Conservation (phyloP, 257 asterid species). For the Fraxinus americana region DNA sequence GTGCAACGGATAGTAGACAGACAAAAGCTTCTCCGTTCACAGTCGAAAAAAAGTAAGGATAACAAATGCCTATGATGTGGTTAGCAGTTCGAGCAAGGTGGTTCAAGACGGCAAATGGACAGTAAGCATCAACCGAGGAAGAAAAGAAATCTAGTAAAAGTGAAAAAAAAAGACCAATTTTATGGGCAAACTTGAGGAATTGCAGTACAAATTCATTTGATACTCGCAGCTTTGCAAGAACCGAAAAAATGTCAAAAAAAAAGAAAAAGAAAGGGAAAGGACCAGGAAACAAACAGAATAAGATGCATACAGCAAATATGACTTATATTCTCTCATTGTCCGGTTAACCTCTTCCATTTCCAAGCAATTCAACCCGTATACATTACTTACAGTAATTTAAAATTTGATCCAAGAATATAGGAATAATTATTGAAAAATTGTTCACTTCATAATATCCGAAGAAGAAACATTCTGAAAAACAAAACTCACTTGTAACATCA, state of each 20-base stretch:
- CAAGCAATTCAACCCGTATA: conserved; percentile 33
- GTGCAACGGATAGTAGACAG: neutral
- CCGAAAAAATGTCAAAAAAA: neutral
- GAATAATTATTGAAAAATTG: conserved; percentile 23
- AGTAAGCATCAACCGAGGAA: neutral
- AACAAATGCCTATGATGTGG: neutral
- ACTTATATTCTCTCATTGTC: conserved; percentile 34
- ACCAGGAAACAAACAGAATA: conserved; percentile 23
- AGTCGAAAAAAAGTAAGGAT: neutral
- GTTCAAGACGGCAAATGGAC: neutral
- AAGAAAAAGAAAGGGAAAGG: neutral
- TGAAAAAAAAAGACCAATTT: neutral
- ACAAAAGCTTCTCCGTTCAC: neutral
- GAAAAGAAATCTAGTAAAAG: neutral
- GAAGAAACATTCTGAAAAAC: conserved; percentile 13
- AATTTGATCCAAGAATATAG: conserved; percentile 36
- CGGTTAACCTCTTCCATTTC: conserved; percentile 23
- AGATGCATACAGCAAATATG: conserved; percentile 34
- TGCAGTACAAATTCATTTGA: neutral
- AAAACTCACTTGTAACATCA: conserved; percentile 99
- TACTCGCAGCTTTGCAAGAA: too few relatives aligned
- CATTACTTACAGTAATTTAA: conserved; percentile 34
- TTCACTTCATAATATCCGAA: neutral
- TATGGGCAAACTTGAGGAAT: neutral
- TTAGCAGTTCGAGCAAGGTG: neutral